Evolutionary conservation across 2,329 filamentous ascomycete species (phyloP).

Genomic region (Aspergillus sojae): DNA sequence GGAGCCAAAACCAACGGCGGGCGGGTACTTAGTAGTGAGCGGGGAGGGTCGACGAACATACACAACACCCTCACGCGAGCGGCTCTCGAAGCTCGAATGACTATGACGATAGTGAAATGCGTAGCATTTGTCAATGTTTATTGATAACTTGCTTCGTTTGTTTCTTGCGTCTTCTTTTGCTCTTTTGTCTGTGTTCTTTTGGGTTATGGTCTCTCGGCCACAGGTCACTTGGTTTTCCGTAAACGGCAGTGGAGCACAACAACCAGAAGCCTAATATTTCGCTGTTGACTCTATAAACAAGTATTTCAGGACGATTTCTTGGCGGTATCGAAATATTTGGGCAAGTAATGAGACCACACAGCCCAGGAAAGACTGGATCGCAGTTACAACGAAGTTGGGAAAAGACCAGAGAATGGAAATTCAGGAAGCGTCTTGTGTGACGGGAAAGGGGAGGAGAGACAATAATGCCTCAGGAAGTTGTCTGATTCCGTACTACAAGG

Average conservation of each 20-base stretch:
- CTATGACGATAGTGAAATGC: background rate
- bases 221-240: slow-evolving; percentile 14
- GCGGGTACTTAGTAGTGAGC: slow-evolving; percentile 10
- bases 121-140: background rate
- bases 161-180: background rate
- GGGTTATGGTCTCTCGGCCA: background rate
- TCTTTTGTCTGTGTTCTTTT: background rate
- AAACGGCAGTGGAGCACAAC: slow-evolving; percentile 17
- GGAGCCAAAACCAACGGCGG: slow-evolving; percentile 14
- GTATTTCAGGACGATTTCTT: background rate
- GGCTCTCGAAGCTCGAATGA: slow-evolving; percentile 1
- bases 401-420: background rate
- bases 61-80: slow-evolving; percentile 11
- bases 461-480: background rate
- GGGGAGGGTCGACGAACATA: background rate
- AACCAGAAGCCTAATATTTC: background rate
- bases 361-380: background rate
- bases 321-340: background rate
- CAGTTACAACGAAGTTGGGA: background rate
- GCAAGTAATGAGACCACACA: background rate
- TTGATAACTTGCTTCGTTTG: background rate
- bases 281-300: background rate
- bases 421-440: slow-evolving; percentile 12
- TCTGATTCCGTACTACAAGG: slow-evolving; percentile 9
- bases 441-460: background rate